Percentiles rank a stretch among this genome's conserved stretches.
Evolutionary conservation across 768 basidiomycete species (phyloP).

Genomic region (Termitomyces titanicus): DNA sequence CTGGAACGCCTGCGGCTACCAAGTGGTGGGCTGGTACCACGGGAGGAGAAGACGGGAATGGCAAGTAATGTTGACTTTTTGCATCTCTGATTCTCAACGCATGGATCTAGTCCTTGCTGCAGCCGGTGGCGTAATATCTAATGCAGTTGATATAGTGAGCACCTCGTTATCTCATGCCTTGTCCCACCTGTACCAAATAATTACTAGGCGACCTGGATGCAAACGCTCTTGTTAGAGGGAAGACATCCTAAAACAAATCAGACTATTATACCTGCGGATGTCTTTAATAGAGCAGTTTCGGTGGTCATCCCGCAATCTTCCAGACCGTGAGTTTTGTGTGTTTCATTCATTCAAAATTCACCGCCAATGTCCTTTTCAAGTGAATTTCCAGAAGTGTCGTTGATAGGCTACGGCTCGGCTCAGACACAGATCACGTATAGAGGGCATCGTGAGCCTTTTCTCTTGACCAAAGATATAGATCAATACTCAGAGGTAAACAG

Average conservation of each 20-base stretch:
- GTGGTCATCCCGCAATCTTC: conserved; percentile 17
- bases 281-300: conserved; percentile 19
- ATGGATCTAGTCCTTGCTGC: conserved; percentile 19
- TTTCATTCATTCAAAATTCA: not conserved
- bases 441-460: conserved; percentile 17
- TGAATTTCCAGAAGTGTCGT: conserved; percentile 21
- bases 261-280: conserved; percentile 21
- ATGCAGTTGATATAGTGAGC: conserved; percentile 23
- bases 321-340: conserved; percentile 15
- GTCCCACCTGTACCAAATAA: not conserved
- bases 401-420: conserved; percentile 22
- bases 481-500: no score
- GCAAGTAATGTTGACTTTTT: conserved; percentile 4
- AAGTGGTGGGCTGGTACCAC: conserved; percentile 17
- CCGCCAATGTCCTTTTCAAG: not conserved
- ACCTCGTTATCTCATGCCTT: no score
- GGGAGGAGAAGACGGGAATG: conserved; percentile 20
- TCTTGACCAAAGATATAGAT: no score
- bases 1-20: conserved; percentile 18
- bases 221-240: conserved; percentile 23
- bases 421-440: conserved; percentile 21
- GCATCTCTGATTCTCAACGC: not conserved
- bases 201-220: conserved; percentile 25
- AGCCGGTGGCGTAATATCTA: conserved; percentile 26
- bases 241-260: conserved; percentile 18